Percentiles rank a stretch among this genome's conserved stretches.
These are phyloP conservation scores for Paramecium tetraurelia DNA, from an alignment of 73 alveolate genomes.

Conservation along the genomic window DNA sequence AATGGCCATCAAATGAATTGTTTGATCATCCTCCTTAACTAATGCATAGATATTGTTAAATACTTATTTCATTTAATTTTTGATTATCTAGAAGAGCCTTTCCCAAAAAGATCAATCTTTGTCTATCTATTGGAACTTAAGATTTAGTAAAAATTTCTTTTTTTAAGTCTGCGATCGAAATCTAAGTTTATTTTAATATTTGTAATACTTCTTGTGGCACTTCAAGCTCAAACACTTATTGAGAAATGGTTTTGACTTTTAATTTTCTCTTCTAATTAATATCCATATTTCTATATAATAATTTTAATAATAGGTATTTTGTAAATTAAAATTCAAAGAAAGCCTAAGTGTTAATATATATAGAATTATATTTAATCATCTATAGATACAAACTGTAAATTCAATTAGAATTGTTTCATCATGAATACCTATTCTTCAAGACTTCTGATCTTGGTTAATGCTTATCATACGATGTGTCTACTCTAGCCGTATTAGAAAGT, in stretches of 20 bases:
- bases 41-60: neutral
- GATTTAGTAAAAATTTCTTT: neutral
- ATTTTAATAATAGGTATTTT: neutral
- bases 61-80: neutral
- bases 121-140: slow-evolving; percentile 27
- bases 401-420: neutral
- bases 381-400: neutral
- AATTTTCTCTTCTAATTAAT: neutral
- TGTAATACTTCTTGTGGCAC: neutral
- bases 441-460: neutral
- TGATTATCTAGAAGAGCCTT: neutral
- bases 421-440: neutral
- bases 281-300: neutral
- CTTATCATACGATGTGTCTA: neutral
- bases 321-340: neutral
- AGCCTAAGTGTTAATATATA: neutral
- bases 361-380: neutral
- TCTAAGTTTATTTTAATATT: neutral
- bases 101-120: slow-evolving; percentile 35
- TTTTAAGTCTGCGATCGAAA: slow-evolving; percentile 2
- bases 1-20: slow-evolving; percentile 32
- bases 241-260: slow-evolving; percentile 20
- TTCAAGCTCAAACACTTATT: neutral
- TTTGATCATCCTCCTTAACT: slow-evolving; percentile 35
- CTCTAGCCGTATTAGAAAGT: neutral